A percentile compares a stretch with the other conserved stretches of the same genome.
Conservation (phyloP, 2,329 filamentous ascomycete genomes). For the Alternaria arborescens region DNA sequence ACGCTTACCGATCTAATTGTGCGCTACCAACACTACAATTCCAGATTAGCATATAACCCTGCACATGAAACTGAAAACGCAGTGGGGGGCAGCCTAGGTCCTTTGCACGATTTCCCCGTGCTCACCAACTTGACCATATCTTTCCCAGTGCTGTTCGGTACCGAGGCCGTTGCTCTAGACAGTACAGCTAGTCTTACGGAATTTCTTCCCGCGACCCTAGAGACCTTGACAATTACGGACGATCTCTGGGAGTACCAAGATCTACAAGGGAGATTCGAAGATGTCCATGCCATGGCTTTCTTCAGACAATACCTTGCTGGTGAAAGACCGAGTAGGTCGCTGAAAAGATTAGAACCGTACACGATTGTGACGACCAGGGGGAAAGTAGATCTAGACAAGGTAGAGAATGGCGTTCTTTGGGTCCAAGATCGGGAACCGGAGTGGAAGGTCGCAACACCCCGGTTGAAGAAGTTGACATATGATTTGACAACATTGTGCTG, state of each 20-base stretch:
- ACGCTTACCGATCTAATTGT: too few relatives aligned
- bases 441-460: slow-evolving; percentile 14
- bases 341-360: too few relatives aligned
- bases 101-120: not conserved
- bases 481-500: not conserved
- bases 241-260: too few relatives aligned
- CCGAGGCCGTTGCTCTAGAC: not conserved
- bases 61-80: not conserved
- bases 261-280: not conserved
- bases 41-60: not conserved
- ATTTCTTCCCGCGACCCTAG: too few relatives aligned
- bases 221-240: too few relatives aligned
- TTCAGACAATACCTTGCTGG: not conserved
- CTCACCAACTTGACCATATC: not conserved
- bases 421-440: not conserved
- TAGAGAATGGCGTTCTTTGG: not conserved
- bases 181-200: not conserved
- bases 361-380: too few relatives aligned
- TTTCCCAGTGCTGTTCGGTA: not conserved
- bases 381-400: too few relatives aligned
- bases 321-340: not conserved
- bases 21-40: too few relatives aligned
- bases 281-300: not conserved
- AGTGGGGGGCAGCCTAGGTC: not conserved
- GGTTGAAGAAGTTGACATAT: slow-evolving; percentile 7